Percentiles rank a stretch among this genome's conserved stretches.
These are phyloP conservation scores for Discostella stelligeroides DNA, from an alignment of 108 stramenopile genomes.

Conservation along the genomic window DNA sequence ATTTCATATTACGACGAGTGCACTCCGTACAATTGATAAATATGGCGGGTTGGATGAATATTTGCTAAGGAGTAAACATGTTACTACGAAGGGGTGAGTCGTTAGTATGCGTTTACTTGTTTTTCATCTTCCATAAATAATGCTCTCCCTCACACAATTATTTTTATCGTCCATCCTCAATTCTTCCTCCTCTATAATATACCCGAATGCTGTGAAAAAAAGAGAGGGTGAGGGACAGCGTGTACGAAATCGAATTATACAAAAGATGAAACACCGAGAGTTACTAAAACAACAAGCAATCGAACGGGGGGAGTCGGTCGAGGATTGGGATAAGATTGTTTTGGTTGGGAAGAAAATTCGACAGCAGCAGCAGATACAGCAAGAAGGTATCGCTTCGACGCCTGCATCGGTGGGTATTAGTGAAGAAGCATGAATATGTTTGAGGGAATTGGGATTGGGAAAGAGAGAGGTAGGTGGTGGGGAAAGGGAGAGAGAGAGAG, in stretches of 20 bases:
- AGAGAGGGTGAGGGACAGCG: conserved; percentile 35
- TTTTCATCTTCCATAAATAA: too few species aligned
- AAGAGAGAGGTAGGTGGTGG: background rate
- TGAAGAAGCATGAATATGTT: too few species aligned
- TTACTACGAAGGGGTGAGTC: conserved; percentile 46
- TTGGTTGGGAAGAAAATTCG: conserved; percentile 44
- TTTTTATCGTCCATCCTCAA: background rate
- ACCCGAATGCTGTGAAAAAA: background rate
- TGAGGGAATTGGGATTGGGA: background rate
- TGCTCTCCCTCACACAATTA: too few species aligned
- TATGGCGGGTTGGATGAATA: conserved; percentile 86
- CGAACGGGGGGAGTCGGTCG: conserved; percentile 31
- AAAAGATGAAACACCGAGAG: conserved; percentile 40
- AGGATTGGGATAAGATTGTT: conserved; percentile 44
- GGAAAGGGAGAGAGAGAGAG: background rate
- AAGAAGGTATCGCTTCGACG: background rate
- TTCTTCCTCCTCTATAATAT: background rate
- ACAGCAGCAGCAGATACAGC: background rate
- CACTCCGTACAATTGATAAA: conserved; percentile 83
- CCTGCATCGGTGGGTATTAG: too few species aligned
- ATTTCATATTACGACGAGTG: conserved; percentile 79
- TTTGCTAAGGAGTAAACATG: conserved; percentile 67
- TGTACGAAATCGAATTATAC: conserved; percentile 34
- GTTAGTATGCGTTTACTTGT: background rate
- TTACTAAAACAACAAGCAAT: conserved; percentile 39